phyloP scores from a whole-genome alignment of 2,329 filamentous ascomycete species.

The Bipolaris victoriae region DNA sequence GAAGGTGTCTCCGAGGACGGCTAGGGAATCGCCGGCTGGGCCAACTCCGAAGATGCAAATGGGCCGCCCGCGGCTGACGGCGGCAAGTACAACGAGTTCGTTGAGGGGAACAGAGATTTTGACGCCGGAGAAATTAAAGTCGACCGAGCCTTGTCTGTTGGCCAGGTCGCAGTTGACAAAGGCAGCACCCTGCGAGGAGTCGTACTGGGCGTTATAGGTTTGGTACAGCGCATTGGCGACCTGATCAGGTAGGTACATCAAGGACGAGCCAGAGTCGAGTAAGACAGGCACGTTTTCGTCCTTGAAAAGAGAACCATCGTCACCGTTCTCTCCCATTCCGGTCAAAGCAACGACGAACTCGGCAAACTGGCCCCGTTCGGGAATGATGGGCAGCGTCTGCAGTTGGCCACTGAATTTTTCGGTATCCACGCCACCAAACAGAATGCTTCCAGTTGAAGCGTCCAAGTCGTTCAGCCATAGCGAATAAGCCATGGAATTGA shows the following conservation, averaged over 20 bases:
- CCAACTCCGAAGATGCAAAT: constrained; percentile 58
- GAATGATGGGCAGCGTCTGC: constrained; percentile 65
- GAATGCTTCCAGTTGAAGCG: constrained; percentile 70
- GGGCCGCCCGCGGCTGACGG: constrained; percentile 48
- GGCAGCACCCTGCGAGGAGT: constrained; percentile 51
- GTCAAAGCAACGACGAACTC: constrained; percentile 61
- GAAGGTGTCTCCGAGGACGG: constrained; percentile 67
- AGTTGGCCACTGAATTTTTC: constrained; percentile 72
- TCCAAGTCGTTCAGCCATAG: constrained; percentile 67
- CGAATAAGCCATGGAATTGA: constrained; percentile 70
- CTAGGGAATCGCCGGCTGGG: constrained; percentile 55
- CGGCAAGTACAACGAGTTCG: constrained; percentile 62
- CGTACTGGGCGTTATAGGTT: constrained; percentile 51
- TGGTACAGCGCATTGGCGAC: constrained; percentile 57
- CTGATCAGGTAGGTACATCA: constrained; percentile 71
- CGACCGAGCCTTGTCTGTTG: constrained; percentile 57
- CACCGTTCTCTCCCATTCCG: constrained; percentile 52
- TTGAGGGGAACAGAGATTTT: constrained; percentile 62
- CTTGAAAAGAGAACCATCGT: constrained; percentile 52
- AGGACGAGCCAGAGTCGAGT: constrained; percentile 76
- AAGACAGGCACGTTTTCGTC: constrained; percentile 61
- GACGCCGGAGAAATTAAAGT: constrained; percentile 63
- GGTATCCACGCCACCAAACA: constrained; percentile 83
- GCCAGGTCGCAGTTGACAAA: constrained; percentile 61
- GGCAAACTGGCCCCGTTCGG: constrained; percentile 57